These are phyloP conservation scores for Paraurostyla sp. DNA, from an alignment of 73 alveolate genomes.

Conservation along the genomic window DNA sequence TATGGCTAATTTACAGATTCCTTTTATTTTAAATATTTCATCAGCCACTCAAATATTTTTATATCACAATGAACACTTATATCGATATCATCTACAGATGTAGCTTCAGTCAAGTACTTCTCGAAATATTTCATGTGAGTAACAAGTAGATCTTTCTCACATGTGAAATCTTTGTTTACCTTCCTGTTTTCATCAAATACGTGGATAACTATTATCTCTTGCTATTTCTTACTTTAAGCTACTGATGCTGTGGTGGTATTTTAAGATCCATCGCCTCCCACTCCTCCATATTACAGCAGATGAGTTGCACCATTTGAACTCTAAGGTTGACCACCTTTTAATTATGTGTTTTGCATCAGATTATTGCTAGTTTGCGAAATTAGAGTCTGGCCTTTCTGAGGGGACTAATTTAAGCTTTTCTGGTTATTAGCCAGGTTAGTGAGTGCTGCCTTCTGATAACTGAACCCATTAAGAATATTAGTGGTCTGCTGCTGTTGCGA, in stretches of 20 bases:
- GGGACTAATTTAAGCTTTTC: constrained; percentile 26
- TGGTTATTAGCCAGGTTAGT: not conserved
- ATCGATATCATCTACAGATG: constrained; percentile 79
- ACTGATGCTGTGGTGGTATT: not conserved
- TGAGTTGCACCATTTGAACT: too few relatives aligned
- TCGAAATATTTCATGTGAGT: constrained; percentile 83
- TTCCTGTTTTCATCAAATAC: constrained; percentile 82
- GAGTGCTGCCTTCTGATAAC: constrained; percentile 40
- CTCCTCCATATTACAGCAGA: not conserved
- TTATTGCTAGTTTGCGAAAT: not conserved
- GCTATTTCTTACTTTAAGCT: not conserved
- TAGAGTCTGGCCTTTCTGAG: constrained; percentile 24
- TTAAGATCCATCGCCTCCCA: constrained; percentile 36
- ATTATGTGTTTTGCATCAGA: not conserved
- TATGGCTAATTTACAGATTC: not conserved
- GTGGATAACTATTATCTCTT: constrained; percentile 74
- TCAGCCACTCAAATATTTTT: constrained; percentile 82
- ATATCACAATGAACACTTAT: constrained; percentile 86
- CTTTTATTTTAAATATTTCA: constrained; percentile 68
- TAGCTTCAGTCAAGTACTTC: constrained; percentile 65
- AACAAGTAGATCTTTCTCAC: constrained; percentile 71
- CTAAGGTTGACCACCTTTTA: not conserved
- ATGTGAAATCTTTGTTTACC: constrained; percentile 75
- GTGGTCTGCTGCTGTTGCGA: constrained; percentile 11
- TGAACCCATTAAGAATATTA: constrained; percentile 40